Conservation (phyloP, 495 filamentous ascomycete genomes). For the Penicillium chermesinum region DNA sequence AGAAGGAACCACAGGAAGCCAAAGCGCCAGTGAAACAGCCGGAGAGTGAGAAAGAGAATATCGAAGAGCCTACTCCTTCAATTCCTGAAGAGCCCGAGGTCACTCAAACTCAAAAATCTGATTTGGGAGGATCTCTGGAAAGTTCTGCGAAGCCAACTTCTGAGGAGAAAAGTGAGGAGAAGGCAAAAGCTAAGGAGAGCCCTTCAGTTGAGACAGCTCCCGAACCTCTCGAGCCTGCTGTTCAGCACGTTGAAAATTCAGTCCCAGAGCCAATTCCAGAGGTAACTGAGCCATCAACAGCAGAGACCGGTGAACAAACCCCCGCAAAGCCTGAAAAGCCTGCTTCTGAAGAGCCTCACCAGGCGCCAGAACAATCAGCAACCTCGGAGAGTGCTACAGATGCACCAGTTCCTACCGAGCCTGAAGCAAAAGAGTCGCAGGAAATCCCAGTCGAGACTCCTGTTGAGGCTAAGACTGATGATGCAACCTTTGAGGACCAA, state of each 20-base stretch:
- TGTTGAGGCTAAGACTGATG: not conserved
- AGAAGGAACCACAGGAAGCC: conserved; percentile 3
- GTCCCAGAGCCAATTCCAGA: conserved; percentile 3
- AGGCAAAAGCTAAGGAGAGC: not conserved
- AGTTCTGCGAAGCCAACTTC: not conserved
- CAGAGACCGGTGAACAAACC: not conserved
- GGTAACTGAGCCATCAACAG: not conserved
- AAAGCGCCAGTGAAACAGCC: conserved; percentile 7
- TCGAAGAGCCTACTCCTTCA: conserved; percentile 5
- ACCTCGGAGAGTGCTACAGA: not conserved
- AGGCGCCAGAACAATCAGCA: not conserved
- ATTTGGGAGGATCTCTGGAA: conserved; percentile 5
- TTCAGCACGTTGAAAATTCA: conserved; percentile 5
- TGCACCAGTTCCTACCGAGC: not conserved
- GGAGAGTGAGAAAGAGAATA: conserved; percentile 25
- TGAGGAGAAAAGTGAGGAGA: not conserved
- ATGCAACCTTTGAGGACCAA: not conserved
- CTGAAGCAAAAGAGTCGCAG: not conserved
- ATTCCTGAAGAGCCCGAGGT: conserved; percentile 11
- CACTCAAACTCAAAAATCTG: conserved; percentile 1
- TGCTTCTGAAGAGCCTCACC: not conserved
- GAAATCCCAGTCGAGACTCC: conserved; percentile 1
- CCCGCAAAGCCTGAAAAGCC: not conserved
- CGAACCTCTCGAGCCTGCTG: conserved; percentile 1
- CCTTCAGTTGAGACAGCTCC: not conserved